These are phyloP conservation scores for Irineochytrium annulatum DNA, from an alignment of 192 early-diverging fungal species.

Conservation along the genomic window DNA sequence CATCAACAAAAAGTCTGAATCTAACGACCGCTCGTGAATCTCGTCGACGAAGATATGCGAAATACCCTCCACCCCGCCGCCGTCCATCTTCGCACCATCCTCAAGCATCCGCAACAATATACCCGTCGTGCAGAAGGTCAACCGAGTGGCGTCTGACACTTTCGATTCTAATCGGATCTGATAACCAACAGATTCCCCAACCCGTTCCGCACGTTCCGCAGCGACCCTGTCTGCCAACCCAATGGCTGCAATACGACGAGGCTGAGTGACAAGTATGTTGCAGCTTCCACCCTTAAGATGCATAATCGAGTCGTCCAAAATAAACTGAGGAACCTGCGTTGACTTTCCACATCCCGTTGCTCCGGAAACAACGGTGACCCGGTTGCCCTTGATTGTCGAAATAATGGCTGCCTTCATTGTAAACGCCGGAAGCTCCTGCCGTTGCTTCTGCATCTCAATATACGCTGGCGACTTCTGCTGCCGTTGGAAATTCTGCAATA, in stretches of 20 bases:
- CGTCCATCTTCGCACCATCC: constrained; percentile 25
- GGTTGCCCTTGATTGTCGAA: constrained; percentile 20
- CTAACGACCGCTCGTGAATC: constrained; percentile 76
- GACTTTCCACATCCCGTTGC: constrained; percentile 35
- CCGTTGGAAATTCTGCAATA: no score
- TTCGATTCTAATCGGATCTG: constrained; percentile 52
- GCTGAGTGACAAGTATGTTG: constrained; percentile 39
- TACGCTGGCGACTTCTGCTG: constrained; percentile 12
- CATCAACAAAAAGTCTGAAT: constrained; percentile 76
- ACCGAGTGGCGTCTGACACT: constrained; percentile 42
- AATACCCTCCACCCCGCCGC: constrained; percentile 39
- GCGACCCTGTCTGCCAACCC: constrained; percentile 57
- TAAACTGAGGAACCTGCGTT: constrained; percentile 42
- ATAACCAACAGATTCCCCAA: constrained; percentile 50
- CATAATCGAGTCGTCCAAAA: constrained; percentile 32
- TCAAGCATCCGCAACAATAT: constrained; percentile 61
- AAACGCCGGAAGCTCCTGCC: constrained; percentile 34
- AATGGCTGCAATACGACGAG: constrained; percentile 47
- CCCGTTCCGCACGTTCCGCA: constrained; percentile 44
- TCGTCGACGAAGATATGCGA: constrained; percentile 73
- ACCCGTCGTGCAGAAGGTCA: constrained; percentile 66
- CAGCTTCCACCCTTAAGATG: constrained; percentile 22
- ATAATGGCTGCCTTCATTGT: constrained; percentile 21
- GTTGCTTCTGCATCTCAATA: constrained; percentile 25
- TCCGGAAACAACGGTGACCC: constrained; percentile 36